A percentile compares a stretch with the other conserved stretches of the same genome.
Evolutionary conservation across 2,329 filamentous ascomycete genomes (phyloP).

Genomic region (Cladosporium colombiae): DNA sequence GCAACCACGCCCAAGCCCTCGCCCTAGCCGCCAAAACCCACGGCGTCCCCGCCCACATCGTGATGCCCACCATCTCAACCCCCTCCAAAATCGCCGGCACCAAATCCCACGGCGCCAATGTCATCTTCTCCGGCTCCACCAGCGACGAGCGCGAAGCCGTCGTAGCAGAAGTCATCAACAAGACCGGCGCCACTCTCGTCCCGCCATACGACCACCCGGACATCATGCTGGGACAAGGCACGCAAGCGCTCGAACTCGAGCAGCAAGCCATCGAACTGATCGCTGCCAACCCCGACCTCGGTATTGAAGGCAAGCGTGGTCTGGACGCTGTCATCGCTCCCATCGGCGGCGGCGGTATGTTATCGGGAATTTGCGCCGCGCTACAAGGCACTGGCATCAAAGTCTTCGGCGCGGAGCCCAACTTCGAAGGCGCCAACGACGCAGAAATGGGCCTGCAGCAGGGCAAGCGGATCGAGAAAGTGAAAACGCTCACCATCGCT

Average conservation of each 20-base stretch:
- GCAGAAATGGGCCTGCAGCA: constrained; percentile 66
- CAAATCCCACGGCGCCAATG: constrained; percentile 68
- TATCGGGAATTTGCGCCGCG: constrained; percentile 76
- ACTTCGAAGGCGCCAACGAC: constrained; percentile 79
- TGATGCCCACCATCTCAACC: constrained; percentile 82
- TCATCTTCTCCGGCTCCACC: constrained; percentile 80
- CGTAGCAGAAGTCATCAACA: constrained; percentile 62
- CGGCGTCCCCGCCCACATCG: constrained; percentile 75
- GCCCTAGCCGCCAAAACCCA: constrained; percentile 77
- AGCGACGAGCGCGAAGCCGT: constrained; percentile 75
- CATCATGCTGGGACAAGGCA: constrained; percentile 87
- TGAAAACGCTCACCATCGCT: constrained; percentile 76
- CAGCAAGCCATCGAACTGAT: constrained; percentile 64
- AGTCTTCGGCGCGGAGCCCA: constrained; percentile 84
- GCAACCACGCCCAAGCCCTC: constrained; percentile 90
- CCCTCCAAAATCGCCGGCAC: constrained; percentile 85
- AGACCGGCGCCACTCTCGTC: constrained; percentile 74
- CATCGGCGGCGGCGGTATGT: constrained; percentile 84
- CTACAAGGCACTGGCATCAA: constrained; percentile 66
- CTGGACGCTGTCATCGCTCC: constrained; percentile 67
- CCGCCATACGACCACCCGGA: constrained; percentile 90
- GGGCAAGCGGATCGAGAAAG: constrained; percentile 63
- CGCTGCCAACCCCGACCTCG: constrained; percentile 31
- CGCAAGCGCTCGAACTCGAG: constrained; percentile 75
- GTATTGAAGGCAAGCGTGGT: constrained; percentile 22